These are phyloP conservation scores for Quercus engelmannii DNA, from an alignment of 306 rosid genomes.

Conservation along the genomic window DNA sequence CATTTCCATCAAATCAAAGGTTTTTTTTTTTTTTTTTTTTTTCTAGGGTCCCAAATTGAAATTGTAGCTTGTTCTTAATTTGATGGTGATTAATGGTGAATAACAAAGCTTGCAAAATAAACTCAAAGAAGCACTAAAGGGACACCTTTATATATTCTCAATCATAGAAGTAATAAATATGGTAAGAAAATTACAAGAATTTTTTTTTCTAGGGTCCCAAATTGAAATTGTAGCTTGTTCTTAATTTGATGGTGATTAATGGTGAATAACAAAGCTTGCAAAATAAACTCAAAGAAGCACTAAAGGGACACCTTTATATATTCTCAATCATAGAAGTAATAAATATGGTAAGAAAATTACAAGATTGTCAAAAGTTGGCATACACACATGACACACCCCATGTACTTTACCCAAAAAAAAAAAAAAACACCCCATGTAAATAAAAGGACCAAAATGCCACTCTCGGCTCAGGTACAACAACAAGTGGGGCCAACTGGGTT, in stretches of 20 bases:
- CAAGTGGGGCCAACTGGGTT: too few relatives aligned
- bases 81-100: neutral
- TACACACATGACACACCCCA: neutral
- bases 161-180: neutral
- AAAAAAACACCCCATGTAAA: too few relatives aligned
- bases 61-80: neutral
- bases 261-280: neutral
- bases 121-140: neutral
- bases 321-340: neutral
- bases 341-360: neutral
- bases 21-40: too few relatives aligned
- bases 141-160: neutral
- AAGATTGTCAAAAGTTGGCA: neutral
- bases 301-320: neutral
- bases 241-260: neutral
- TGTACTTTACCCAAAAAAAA: too few relatives aligned
- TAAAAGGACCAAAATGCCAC: neutral
- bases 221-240: neutral
- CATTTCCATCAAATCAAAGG: neutral
- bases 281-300: neutral
- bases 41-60: too few relatives aligned
- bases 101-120: neutral
- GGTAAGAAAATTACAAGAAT: neutral
- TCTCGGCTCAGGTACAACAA: neutral
- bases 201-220: too few relatives aligned